Base-by-base conservation (phyloP, 2,329 filamentous ascomycete species). In the Tolypocladium nubicola region DNA sequence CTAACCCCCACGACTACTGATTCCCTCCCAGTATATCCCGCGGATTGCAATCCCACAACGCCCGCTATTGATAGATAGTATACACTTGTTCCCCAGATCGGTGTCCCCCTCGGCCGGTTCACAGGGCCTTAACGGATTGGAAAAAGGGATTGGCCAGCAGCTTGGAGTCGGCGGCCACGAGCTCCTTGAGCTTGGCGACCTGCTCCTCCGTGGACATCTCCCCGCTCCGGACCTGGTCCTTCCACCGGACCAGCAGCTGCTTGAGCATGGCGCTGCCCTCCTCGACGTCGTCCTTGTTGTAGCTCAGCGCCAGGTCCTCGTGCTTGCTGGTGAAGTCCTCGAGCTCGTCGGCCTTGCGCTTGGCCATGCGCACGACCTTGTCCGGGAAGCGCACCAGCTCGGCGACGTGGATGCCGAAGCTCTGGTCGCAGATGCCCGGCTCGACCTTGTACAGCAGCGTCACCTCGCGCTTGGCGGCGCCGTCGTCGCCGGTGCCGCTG, bases 301-400 rank as follows among this genome's bases (percentile, higher is more conserved):
- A 90, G 63, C 82, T 75, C 49, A 81, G 71, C 9, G 78, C 76
- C 8, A 78, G 65, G 50, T 80, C 79, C 60, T 89, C 86, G 65
- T 89, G 85, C 74, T 91, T 92, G 54, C 83, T 83, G 0, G 89
- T 88, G 66, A 99, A 99, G 70, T 99, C 94, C 71, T 99, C 94
- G 40, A 99, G 80, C 78, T 99, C 95, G 71, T 97, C 94, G 0
- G 94, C 94, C 76, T 99, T 99, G 65, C 94, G 84, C 75, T 96
- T 96, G n/a, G 94, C 94, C 95, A 99, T 99, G 62, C 91, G 90
- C 60, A 99, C 89, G 19, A 99, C 95, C 75, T 99, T 99, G 65
- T 90, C 87, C 0, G 94, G 94, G 75, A 99, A 99, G 50, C 92
- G 85, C 23, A 99, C 94, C 7, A 99, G 82, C 75, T 99, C 94